Evolutionary conservation across 306 rosid genomes (phyloP).

Genomic region (Cicer yamashitae): DNA sequence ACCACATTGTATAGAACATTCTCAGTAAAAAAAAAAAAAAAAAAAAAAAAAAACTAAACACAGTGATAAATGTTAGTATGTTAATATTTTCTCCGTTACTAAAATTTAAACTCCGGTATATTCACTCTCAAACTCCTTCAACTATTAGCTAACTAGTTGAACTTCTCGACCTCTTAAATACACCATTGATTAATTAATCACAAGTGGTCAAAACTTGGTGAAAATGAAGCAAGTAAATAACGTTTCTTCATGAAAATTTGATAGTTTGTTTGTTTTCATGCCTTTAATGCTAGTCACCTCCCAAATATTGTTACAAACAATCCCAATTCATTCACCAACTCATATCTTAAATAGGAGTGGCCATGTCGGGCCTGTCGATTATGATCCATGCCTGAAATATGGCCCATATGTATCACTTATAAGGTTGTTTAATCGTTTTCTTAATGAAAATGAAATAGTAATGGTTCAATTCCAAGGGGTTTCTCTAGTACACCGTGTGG

Average conservation of each 20-base stretch:
- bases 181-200: background rate
- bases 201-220: background rate
- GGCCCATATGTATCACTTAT: constrained; percentile 48
- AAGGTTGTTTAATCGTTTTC: constrained; percentile 39
- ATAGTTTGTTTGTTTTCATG: background rate
- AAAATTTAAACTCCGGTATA: too few species aligned
- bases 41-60: too few species aligned
- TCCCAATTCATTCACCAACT: constrained; percentile 38
- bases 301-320: constrained; percentile 11
- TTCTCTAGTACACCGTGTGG: background rate
- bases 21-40: too few species aligned
- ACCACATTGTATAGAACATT: too few species aligned
- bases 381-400: constrained; percentile 11
- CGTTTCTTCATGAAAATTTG: background rate
- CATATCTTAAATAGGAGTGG: constrained; percentile 25
- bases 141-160: too few species aligned
- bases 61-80: too few species aligned
- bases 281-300: background rate
- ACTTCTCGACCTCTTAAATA: background rate
- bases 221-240: background rate
- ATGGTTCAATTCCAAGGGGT: constrained; percentile 17
- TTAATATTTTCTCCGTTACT: too few species aligned
- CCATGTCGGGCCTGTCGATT: constrained; percentile 35
- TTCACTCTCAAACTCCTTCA: too few species aligned
- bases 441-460: constrained; percentile 37